Evolutionary conservation across 2,329 filamentous ascomycete genomes (phyloP), one percentile per base, ranked within the genome.

Genomic region (Pseudogymnoascus sp.): DNA sequence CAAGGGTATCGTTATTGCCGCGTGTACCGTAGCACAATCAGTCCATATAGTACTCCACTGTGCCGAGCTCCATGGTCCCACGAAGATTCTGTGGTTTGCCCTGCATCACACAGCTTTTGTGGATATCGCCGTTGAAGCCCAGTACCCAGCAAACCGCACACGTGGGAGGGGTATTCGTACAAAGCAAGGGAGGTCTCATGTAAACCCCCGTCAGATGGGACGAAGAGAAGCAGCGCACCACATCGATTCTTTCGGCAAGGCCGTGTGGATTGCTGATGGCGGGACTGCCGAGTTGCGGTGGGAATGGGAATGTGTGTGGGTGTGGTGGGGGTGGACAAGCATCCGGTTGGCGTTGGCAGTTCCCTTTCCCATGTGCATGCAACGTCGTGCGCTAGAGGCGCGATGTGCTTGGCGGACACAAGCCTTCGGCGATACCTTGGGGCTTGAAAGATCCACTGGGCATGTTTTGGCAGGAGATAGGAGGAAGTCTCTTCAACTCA

Each of bases 361-460:
- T 11, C 6, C 14, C 19, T 49, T 49, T 25, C 22, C 22, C 22
- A 25, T 28, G 23, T n/a, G 14, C 45, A 52, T 52, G 45, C 45
- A 52, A 52, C 45, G 45, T 52, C 45, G 23, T 52, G 45, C 45
- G 45, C 45, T 52, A 52, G 25, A 9, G 25, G 25, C n/a, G 45
- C 8, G 25, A 30, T 52, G 3, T 30, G 25, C 45, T 16, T 52
- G 25, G 45, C 45, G 45, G 25, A 52, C 8, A 52, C 45, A 52
- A 52, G 45, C 45, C 25, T 52, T 52, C 45, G 45, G 45, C 45
- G 8, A 52, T 30, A 30, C 45, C 45, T 52, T 52, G 45, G 45
- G 22, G 42, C 42, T 49, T 30, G n/a, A n/a, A 8, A 12, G 45
- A 52, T 52, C 45, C 25, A 52, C 45, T 12, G 45, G 39, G 4